Percentiles rank a stretch among this genome's conserved stretches.
These are phyloP conservation scores for Vicia sativa DNA, from an alignment of 306 rosid genomes.

Conservation along the genomic window DNA sequence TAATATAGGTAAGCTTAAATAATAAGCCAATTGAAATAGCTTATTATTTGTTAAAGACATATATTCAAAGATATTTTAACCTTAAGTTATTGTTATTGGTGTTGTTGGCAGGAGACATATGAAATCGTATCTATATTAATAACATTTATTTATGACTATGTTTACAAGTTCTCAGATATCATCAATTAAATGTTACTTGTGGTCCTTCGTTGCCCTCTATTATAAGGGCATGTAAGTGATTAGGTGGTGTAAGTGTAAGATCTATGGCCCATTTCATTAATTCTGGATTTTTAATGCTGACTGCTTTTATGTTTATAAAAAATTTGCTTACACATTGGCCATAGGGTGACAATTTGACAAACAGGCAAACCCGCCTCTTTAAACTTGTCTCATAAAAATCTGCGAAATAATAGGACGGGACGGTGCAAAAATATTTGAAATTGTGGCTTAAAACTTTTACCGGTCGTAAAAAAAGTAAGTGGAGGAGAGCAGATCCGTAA, in stretches of 20 bases:
- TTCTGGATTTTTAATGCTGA: not conserved
- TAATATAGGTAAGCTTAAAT: too few relatives aligned
- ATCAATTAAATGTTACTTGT: not conserved
- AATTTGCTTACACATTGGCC: too few relatives aligned
- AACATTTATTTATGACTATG: not conserved
- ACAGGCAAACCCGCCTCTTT: too few relatives aligned
- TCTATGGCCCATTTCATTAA: not conserved
- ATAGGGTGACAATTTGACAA: too few relatives aligned
- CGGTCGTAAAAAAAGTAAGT: too few relatives aligned
- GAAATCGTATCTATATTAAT: not conserved
- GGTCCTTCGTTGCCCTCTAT: not conserved
- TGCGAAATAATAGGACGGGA: too few relatives aligned
- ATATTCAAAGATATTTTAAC: not conserved
- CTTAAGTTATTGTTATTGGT: too few relatives aligned
- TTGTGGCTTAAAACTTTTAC: too few relatives aligned
- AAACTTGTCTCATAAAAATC: too few relatives aligned
- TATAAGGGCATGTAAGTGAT: not conserved
- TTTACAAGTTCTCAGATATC: not conserved
- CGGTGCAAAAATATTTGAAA: too few relatives aligned
- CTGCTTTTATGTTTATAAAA: not conserved
- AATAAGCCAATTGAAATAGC: too few relatives aligned
- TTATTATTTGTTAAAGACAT: not conserved
- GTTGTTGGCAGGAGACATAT: not conserved
- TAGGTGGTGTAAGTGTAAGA: not conserved
- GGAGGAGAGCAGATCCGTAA: too few relatives aligned